Evolutionary conservation across 306 rosid species (phyloP), one percentile per base, ranked within the genome.

Genomic region (Prunus armeniaca): DNA sequence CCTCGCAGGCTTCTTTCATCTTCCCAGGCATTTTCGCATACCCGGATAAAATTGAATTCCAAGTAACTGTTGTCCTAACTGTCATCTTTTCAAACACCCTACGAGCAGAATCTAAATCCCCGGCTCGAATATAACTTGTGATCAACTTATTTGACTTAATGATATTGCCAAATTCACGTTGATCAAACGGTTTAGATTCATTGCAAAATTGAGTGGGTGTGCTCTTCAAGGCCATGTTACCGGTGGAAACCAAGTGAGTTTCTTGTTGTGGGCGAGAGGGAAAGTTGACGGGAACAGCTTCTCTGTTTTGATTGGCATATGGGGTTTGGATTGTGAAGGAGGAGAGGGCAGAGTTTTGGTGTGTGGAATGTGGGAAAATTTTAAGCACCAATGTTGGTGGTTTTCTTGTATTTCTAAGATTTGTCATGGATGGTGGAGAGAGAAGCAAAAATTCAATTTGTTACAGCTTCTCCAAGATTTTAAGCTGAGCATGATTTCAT

Each of bases 41-140:
- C 43, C 90, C 90, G 4, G 91, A 67, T 4, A 94, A 79, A 27
- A 94, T 78, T 9, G 95, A 85, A 79, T 94, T 94, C 98, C 97
- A 94, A 20, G 96, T 82, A 55, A 87, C 80, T 52, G 85, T 89
- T 14, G 90, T 91, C 79, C 79, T 94, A 5, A 83, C 68, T 22
- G 45, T 63, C 96, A 94, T 94, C 60, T 57, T 76, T 9, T 88
- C 84, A 50, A 93, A 91, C 70, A 85, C 87, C 34, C 18, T 58
- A 34, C 79, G 69, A 34, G 97, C 98, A 61, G 96, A 88, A 69
- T 76, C 86, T 3, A 87, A 71, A 52, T 91, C 87, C 66, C 94
- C 91, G 15, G 74, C 58, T 76, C 94, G 84, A 43, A 89, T 79
- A 45, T 73, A 74, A 24, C 72, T 63, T 61, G 88, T 73, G 73